Base-by-base conservation (phyloP, 257 asterid species). In the Perilla frutescens region DNA sequence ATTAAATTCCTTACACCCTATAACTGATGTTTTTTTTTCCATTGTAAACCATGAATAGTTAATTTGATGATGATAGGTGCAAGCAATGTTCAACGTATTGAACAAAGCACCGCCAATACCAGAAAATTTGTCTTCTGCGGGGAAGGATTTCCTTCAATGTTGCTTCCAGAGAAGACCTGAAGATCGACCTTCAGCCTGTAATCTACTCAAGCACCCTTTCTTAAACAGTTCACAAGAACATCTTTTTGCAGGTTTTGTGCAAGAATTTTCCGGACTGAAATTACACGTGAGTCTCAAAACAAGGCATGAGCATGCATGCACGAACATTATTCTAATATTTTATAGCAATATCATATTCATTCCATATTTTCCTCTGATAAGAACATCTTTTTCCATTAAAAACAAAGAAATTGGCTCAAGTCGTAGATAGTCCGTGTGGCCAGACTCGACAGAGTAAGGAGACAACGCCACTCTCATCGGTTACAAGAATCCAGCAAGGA, bases 11-110 rank as follows among this genome's bases (percentile, higher is more conserved):
- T 20, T 1, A 70, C 12, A 13, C 26, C 47, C 9, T 8, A 43
- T 8, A 47, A 20, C 10, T 41, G 47, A 12, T 73, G 55, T 9
- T 50, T 53, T 7, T 53, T 7, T 49, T 29, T n/a, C 59, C 53
- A 4, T 45, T 70, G 20, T 56, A 34, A 55, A 15, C 76, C 70
- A 49, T 65, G 15, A 62, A 36, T 57, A 59, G 48, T 9, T 49
- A 44, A 47, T 11, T 39, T 73, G 75, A 47, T 81, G 74, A 49
- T 50, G 57, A 57, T 71, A 90, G 96, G 96, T 82, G 69, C 96
- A 90, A 84, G 98, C 98, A 44, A 90, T 92, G 98, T 92, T 92
- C 87, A 89, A 77, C 13, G 87, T 90, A 41, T 75, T 92, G 85
- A 81, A 90, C 82, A 89, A 39, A 75, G 61, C 86, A 34, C 98